phyloP scores from a whole-genome alignment of 2,329 filamentous ascomycete genomes.

The Penicillium rolfsii region DNA sequence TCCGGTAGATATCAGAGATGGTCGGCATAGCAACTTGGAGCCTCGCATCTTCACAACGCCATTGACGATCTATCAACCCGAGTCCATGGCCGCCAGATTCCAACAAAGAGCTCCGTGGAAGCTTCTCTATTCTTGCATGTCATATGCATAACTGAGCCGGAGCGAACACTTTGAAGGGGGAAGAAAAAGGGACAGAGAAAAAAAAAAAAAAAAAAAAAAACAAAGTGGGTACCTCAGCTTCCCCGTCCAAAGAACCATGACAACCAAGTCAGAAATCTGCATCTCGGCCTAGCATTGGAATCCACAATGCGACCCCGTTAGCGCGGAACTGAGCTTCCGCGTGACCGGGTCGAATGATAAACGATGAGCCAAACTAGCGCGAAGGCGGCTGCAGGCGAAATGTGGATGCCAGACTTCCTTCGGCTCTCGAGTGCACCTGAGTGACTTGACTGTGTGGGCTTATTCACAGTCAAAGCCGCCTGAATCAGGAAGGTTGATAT shows the following conservation, averaged over 20 bases:
- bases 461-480: neutral
- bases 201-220: neutral
- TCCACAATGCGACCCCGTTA: slow-evolving; percentile 8
- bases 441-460: neutral
- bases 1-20: neutral
- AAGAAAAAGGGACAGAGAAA: neutral
- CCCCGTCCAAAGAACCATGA: neutral
- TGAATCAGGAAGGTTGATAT: neutral
- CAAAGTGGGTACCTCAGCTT: slow-evolving; percentile 5
- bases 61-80: slow-evolving; percentile 3
- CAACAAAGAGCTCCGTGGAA: neutral
- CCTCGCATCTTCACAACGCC: neutral
- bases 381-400: slow-evolving; percentile 11
- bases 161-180: neutral
- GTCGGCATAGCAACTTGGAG: neutral
- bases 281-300: neutral
- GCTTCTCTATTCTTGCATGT: neutral
- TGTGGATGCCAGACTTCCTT: slow-evolving; percentile 18
- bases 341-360: slow-evolving; percentile 17
- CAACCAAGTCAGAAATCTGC: neutral
- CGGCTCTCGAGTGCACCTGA: slow-evolving; percentile 7
- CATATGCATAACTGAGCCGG: neutral
- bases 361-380: slow-evolving; percentile 19
- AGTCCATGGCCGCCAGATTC: neutral
- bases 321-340: slow-evolving; percentile 17